phyloP scores from a whole-genome alignment of 805 yeast genomes.

The Saccharomycopsis lassenensis region DNA sequence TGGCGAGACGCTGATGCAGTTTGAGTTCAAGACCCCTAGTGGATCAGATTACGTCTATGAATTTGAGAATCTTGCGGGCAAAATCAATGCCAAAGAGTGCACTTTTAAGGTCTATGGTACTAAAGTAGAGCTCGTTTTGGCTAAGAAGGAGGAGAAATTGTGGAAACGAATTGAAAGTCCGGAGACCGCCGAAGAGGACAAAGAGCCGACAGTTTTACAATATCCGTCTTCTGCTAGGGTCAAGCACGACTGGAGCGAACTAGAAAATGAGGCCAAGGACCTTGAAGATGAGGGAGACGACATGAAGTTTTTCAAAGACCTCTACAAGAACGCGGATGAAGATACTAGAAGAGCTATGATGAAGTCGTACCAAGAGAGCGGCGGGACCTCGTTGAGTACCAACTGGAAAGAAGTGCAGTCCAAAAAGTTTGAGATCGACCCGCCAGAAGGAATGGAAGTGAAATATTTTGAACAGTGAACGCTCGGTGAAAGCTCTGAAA shows the following conservation, averaged over 20 bases:
- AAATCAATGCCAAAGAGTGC: constrained; percentile 37
- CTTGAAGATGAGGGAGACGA: constrained; percentile 37
- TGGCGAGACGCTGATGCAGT: constrained; percentile 26
- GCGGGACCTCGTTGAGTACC: constrained; percentile 88
- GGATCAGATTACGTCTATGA: constrained; percentile 48
- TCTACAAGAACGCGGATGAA: constrained; percentile 73
- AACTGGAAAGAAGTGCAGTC: constrained; percentile 82
- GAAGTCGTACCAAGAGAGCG: constrained; percentile 89
- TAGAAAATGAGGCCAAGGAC: constrained; percentile 36
- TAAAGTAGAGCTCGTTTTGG: constrained; percentile 60
- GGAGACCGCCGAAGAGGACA: constrained; percentile 22
- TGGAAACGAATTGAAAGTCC: constrained; percentile 46
- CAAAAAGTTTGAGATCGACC: constrained; percentile 50
- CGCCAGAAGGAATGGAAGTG: constrained; percentile 67
- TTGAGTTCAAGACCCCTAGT: constrained; percentile 37
- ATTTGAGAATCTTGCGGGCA: constrained; percentile 41
- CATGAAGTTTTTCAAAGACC: constrained; percentile 59
- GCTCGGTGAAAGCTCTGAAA: too few species aligned
- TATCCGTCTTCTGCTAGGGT: constrained; percentile 61
- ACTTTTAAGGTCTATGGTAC: constrained; percentile 48
- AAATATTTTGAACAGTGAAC: constrained; percentile 34
- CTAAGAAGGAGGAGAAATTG: constrained; percentile 32
- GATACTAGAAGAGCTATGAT: constrained; percentile 91
- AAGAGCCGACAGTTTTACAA: constrained; percentile 19
- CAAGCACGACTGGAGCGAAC: constrained; percentile 58